These are phyloP conservation scores for Prunella vulgaris DNA, from an alignment of 257 asterid species.

Conservation along the genomic window DNA sequence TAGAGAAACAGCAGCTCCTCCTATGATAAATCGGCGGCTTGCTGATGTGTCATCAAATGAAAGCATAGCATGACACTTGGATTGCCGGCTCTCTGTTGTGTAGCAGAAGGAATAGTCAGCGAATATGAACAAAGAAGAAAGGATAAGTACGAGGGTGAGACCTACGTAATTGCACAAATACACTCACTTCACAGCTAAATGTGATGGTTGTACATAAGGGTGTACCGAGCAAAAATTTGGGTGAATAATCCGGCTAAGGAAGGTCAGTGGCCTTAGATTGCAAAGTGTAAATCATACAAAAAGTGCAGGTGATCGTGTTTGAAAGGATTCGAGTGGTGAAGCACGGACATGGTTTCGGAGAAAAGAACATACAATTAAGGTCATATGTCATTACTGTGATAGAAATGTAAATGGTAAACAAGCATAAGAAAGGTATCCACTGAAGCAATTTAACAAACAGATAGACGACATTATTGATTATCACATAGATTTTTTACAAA, in stretches of 20 bases:
- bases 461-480: background rate
- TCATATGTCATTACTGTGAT: too few relatives aligned
- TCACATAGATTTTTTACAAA: background rate
- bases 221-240: too few relatives aligned
- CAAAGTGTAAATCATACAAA: too few relatives aligned
- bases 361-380: too few relatives aligned
- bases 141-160: background rate
- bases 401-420: background rate
- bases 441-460: background rate
- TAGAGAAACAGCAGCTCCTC: constrained; percentile 34
- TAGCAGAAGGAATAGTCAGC: background rate
- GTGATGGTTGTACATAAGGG: too few relatives aligned
- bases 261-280: too few relatives aligned
- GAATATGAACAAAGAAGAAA: background rate
- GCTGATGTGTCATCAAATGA: constrained; percentile 27
- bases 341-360: too few relatives aligned
- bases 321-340: too few relatives aligned
- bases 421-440: background rate
- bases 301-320: too few relatives aligned
- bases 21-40: constrained; percentile 45
- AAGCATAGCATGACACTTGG: constrained; percentile 25
- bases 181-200: too few relatives aligned
- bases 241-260: too few relatives aligned
- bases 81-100: constrained; percentile 33
- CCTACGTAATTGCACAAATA: too few relatives aligned